These are phyloP conservation scores for Maudiozyma humilis DNA, from an alignment of 1,139 yeast genomes.

Conservation along the genomic window DNA sequence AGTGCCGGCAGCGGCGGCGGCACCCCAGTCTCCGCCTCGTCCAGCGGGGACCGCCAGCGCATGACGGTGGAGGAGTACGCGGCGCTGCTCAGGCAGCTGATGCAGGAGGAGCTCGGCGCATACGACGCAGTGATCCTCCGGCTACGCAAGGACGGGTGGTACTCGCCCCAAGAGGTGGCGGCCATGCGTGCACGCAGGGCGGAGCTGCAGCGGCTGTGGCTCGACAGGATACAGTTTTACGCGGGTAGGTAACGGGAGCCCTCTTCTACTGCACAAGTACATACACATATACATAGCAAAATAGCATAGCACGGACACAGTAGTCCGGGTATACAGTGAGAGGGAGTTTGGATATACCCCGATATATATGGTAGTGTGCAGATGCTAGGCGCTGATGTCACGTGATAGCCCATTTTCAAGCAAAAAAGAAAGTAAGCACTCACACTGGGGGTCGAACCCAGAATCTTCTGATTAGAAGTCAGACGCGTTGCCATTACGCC, in stretches of 20 bases:
- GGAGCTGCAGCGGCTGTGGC: constrained; percentile 5
- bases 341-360: too few relatives aligned
- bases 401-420: not conserved
- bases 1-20: too few relatives aligned
- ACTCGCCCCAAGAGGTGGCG: constrained; percentile 3
- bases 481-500: constrained; percentile 61
- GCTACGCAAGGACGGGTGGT: constrained; percentile 7
- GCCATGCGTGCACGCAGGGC: constrained; percentile 2
- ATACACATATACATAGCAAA: too few relatives aligned
- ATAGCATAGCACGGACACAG: too few relatives aligned
- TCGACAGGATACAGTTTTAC: constrained; percentile 5
- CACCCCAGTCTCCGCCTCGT: too few relatives aligned
- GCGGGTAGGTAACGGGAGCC: too few relatives aligned
- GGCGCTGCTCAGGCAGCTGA: not conserved
- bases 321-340: too few relatives aligned
- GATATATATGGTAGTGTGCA: too few relatives aligned
- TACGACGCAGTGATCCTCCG: constrained; percentile 1
- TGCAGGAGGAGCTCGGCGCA: constrained; percentile 2
- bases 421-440: constrained; percentile 32
- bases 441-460: constrained; percentile 59
- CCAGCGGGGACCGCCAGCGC: too few relatives aligned
- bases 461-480: constrained; percentile 58
- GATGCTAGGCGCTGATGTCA: not conserved
- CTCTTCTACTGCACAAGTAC: too few relatives aligned
- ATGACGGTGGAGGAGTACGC: constrained; percentile 1